Base-by-base conservation (phyloP, 2,329 filamentous ascomycete species). In the Fusarium cyanostomum region DNA sequence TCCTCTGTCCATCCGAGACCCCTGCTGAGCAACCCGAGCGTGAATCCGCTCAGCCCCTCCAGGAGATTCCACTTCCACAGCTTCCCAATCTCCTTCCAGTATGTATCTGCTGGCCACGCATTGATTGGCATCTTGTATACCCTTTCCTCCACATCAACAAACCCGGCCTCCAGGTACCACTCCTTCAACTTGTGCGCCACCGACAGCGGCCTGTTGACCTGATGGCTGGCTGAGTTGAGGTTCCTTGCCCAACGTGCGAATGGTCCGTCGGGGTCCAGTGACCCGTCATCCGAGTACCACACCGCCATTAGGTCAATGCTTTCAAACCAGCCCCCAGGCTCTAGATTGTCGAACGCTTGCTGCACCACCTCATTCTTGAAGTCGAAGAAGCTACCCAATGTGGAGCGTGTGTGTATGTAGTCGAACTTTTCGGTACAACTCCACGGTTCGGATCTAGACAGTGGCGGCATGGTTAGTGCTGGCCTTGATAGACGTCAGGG, bases 241-340 rank as follows among this genome's bases (percentile, higher is more conserved):
- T 41, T 51, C 35, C 7, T 51, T 15, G 35, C 46, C 46, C 46
- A 51, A 7, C 35, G 18, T 13, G 28, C 18, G 15, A 51, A 16
- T 24, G 35, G 5, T 13, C 26, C 35, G 16, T 42, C 26, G 12
- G 13, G 26, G 27, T 31, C 28, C 8, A 26, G 35, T 18, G 46
- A 41, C 8, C 21, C 27, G 27, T 51, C 46, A 26, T 51, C 46
- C 3, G 35, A 41, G 28, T 51, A 38, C 27, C 37, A 42, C 16
- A 31, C 15, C 5, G 35, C 27, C 46, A 41, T 51, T 4, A 51
- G 27, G 18, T 51, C 46, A 15, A 41, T 27, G 12, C 46, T 41
- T 10, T 51, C 46, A 16, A 41, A 33, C 46, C 46, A 51, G 18
- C 46, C 46, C 10, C 46, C 46, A 3, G 46, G 46, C 21, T 39